Evolutionary conservation across 2,329 filamentous ascomycete genomes (phyloP).

Genomic region (Verticillium albo-atrum): DNA sequence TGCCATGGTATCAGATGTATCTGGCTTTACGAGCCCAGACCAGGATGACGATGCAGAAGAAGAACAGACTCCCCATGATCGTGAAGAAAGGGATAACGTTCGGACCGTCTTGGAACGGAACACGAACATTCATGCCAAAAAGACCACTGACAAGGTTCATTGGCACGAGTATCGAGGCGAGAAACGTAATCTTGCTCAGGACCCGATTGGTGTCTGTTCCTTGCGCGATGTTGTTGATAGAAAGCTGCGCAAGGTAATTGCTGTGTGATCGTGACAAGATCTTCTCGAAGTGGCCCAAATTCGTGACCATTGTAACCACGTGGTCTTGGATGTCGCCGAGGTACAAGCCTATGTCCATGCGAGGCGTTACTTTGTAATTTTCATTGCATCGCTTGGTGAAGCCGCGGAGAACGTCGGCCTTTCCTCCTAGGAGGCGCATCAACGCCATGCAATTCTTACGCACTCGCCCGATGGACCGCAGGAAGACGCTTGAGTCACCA

Average conservation of each 20-base stretch:
- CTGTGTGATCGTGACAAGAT: conserved; percentile 91
- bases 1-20: conserved; percentile 34
- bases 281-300: conserved; percentile 93
- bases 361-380: conserved; percentile 89
- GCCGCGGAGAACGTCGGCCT: conserved; percentile 95
- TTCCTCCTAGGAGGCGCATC: conserved; percentile 88
- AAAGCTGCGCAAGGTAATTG: conserved; percentile 94
- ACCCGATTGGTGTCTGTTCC: conserved; percentile 85
- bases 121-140: conserved; percentile 82
- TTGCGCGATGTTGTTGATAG: conserved; percentile 84
- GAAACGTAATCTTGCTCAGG: conserved; percentile 89
- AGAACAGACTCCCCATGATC: conserved; percentile 48
- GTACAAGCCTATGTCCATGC: conserved; percentile 95
- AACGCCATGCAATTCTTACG: conserved; percentile 94
- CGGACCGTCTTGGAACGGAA: conserved; percentile 56
- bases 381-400: conserved; percentile 99
- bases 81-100: conserved; percentile 51
- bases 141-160: conserved; percentile 87
- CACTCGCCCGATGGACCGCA: conserved; percentile 82
- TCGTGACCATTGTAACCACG: conserved; percentile 98
- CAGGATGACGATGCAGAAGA: conserved; percentile 44
- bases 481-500: conserved; percentile 82
- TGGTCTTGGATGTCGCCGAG: conserved; percentile 98
- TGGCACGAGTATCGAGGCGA: conserved; percentile 93
- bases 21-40: conserved; percentile 36